Conservation (phyloP, 257 asterid genomes). For the Osmanthus fragrans region DNA sequence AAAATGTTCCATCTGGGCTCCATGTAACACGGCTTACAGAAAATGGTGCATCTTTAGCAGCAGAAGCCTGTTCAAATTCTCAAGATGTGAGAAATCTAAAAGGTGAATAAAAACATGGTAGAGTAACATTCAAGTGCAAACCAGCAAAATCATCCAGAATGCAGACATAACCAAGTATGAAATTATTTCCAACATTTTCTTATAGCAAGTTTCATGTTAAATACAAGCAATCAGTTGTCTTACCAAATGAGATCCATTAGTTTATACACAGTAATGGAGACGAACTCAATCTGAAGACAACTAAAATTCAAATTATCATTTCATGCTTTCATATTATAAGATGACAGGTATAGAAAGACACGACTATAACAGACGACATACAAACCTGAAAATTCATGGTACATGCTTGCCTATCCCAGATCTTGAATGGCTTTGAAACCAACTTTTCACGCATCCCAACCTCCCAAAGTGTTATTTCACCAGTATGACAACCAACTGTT, state of each 20-base stretch:
- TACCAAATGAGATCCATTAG: not conserved
- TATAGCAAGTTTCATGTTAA: not conserved
- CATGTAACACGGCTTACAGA: slow-evolving; percentile 86
- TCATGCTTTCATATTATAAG: not conserved
- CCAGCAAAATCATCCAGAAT: not conserved
- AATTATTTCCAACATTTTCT: not conserved
- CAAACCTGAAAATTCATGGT: slow-evolving; percentile 74
- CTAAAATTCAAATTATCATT: not conserved
- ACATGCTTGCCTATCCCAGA: slow-evolving; percentile 79
- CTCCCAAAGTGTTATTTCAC: slow-evolving; percentile 93
- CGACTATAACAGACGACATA: slow-evolving; percentile 10
- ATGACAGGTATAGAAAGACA: not conserved
- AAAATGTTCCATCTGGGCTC: slow-evolving; percentile 92
- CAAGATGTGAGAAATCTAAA: slow-evolving; percentile 25
- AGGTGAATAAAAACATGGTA: not conserved
- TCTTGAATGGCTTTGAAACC: slow-evolving; percentile 77
- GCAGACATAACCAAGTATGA: not conserved
- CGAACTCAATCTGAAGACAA: not conserved
- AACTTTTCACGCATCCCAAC: slow-evolving; percentile 80
- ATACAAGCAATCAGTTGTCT: not conserved
- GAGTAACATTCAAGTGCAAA: not conserved
- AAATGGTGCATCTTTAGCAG: slow-evolving; percentile 85
- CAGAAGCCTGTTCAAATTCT: slow-evolving; percentile 71
- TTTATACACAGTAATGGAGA: slow-evolving; percentile 2
- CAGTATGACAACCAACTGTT: slow-evolving; percentile 86